Conservation (phyloP, 2,329 filamentous ascomycete genomes). For the Paraphoma sp. region DNA sequence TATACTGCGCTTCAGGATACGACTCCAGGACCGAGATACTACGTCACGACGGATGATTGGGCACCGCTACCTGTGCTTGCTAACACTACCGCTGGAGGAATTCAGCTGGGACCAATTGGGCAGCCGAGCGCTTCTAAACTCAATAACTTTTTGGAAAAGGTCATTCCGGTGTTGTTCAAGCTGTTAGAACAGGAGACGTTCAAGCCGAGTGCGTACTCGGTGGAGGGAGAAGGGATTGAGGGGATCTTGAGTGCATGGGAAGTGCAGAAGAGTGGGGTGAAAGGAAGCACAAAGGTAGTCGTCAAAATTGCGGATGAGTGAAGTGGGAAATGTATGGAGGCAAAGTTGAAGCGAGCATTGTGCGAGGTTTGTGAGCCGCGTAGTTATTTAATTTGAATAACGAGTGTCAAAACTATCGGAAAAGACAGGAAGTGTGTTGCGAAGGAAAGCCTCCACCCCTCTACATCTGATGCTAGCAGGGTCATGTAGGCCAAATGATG, state of each 20-base stretch:
- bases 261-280: constrained; percentile 22
- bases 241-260: constrained; percentile 23
- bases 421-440: not conserved
- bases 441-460: not conserved
- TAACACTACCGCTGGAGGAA: constrained; percentile 3
- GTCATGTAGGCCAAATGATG: no score
- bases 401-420: not conserved
- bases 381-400: no score
- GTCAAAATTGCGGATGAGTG: constrained; percentile 16
- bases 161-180: constrained; percentile 21
- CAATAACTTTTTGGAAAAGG: constrained; percentile 15
- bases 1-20: constrained; percentile 27
- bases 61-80: constrained; percentile 9
- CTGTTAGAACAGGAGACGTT: constrained; percentile 21
- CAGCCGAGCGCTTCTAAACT: constrained; percentile 19
- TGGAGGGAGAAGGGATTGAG: constrained; percentile 23
- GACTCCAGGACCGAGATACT: constrained; percentile 25
- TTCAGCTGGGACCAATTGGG: constrained; percentile 25
- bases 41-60: constrained; percentile 22
- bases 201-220: constrained; percentile 15
- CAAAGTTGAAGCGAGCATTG: not conserved
- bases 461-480: no score
- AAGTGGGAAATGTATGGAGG: not conserved
- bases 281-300: constrained; percentile 25
- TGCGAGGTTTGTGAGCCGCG: not conserved